phyloP scores from a whole-genome alignment of 2,329 filamentous ascomycete genomes.

The Emergomyces pasteurianus region DNA sequence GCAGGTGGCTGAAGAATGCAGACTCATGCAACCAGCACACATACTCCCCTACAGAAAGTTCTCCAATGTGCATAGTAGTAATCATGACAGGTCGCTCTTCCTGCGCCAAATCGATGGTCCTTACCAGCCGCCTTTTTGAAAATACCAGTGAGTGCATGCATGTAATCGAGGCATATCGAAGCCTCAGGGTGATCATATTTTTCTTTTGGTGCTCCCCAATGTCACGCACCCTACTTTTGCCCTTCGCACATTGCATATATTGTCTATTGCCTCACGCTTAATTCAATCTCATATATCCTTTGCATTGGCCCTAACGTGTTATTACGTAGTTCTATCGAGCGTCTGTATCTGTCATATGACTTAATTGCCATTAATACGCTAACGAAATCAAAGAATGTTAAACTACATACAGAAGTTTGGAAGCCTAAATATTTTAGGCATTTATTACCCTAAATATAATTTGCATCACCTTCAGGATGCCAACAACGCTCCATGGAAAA shows the following conservation, averaged over 20 bases:
- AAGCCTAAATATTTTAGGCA: neutral
- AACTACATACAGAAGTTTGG: no score
- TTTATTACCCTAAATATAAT: neutral
- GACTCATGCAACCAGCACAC: neutral
- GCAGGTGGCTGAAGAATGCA: neutral
- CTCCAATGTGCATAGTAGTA: neutral
- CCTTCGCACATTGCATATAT: neutral
- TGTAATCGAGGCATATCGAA: neutral
- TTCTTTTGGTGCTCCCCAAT: neutral
- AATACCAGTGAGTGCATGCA: neutral
- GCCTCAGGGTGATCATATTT: neutral
- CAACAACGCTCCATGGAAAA: no score
- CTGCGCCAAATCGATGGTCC: neutral
- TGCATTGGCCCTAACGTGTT: neutral
- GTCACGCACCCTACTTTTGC: neutral
- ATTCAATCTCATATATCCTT: neutral
- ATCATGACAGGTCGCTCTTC: neutral
- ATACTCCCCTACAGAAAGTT: neutral
- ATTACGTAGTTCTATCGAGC: neutral
- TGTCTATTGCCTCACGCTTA: neutral
- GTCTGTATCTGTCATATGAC: neutral
- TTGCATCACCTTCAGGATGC: no score
- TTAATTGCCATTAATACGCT: neutral
- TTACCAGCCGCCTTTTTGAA: neutral
- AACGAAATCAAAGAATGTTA: neutral